Conservation (phyloP, 371 early-diverging fungal genomes). For the Syncephalastrum sp. region DNA sequence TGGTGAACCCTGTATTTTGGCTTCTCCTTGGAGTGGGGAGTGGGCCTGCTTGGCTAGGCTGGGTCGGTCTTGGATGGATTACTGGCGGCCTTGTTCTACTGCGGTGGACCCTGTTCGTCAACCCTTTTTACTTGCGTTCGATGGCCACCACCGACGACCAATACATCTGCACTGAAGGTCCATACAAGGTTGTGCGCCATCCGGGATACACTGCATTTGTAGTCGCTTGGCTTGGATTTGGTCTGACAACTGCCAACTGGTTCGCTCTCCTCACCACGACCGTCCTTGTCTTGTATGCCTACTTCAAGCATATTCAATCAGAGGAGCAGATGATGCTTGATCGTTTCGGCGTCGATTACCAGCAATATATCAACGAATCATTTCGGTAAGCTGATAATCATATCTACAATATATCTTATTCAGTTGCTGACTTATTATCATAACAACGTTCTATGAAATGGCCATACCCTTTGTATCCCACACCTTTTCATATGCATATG, state of each 20-base stretch:
- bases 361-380: constrained; percentile 40
- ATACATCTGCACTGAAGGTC: constrained; percentile 41
- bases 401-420: too few species aligned
- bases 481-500: too few species aligned
- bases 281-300: constrained; percentile 18
- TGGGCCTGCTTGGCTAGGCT: constrained; percentile 12
- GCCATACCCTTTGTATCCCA: too few species aligned
- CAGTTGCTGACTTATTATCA: too few species aligned
- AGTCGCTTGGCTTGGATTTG: constrained; percentile 46
- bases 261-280: constrained; percentile 17
- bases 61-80: constrained; percentile 31
- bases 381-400: constrained; percentile 18
- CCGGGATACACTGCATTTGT: constrained; percentile 38
- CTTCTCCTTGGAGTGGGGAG: constrained; percentile 10
- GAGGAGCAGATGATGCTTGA: constrained; percentile 46
- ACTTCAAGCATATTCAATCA: constrained; percentile 29
- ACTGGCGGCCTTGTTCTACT: constrained; percentile 21
- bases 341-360: constrained; percentile 44
- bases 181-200: constrained; percentile 39
- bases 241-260: constrained; percentile 26
- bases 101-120: constrained; percentile 33
- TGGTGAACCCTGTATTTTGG: constrained; percentile 20
- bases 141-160: constrained; percentile 43
- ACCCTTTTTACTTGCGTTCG: constrained; percentile 37
- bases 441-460: too few species aligned